Conservation (phyloP, 352 stramenopile genomes). For the Phytophthora palmivora region DNA sequence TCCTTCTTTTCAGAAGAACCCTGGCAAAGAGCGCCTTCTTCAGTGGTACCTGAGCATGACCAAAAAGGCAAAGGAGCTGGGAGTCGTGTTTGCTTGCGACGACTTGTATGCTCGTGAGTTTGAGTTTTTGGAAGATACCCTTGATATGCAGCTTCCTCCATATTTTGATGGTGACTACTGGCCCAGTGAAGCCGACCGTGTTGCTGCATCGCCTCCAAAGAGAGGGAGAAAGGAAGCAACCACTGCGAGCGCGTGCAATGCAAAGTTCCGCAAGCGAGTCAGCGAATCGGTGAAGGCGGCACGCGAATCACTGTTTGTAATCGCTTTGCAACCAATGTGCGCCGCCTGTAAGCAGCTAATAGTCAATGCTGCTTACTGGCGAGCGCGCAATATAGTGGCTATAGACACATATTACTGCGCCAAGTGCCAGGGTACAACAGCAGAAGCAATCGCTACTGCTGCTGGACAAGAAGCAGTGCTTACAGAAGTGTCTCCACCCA, state of each 20-base stretch:
- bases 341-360: conserved; percentile 57
- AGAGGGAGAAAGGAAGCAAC: conserved; percentile 75
- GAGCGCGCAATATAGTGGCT: conserved; percentile 22
- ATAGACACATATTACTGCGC: conserved; percentile 45
- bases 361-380: conserved; percentile 65
- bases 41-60: conserved; percentile 95
- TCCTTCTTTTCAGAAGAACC: conserved; percentile 95
- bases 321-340: conserved; percentile 74
- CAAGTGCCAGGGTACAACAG: conserved; percentile 31
- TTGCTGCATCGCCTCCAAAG: conserved; percentile 64
- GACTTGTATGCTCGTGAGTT: conserved; percentile 80
- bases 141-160: conserved; percentile 72
- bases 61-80: conserved; percentile 58
- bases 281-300: conserved; percentile 72
- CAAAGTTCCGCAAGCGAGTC: conserved; percentile 71
- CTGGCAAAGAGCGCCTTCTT: conserved; percentile 93
- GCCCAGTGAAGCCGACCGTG: conserved; percentile 74
- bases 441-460: conserved; percentile 24
- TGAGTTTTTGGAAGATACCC: conserved; percentile 55
- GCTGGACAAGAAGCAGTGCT: conserved; percentile 22
- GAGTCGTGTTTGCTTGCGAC: conserved; percentile 74
- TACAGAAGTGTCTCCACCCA: conserved; percentile 33
- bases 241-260: conserved; percentile 48
- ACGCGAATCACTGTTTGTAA: conserved; percentile 83
- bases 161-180: conserved; percentile 97